A percentile compares a stretch with the other conserved stretches of the same genome.
Evolutionary conservation across 208 protist genomes (phyloP).

Genomic region (Kentomonas sorsogonicus): DNA sequence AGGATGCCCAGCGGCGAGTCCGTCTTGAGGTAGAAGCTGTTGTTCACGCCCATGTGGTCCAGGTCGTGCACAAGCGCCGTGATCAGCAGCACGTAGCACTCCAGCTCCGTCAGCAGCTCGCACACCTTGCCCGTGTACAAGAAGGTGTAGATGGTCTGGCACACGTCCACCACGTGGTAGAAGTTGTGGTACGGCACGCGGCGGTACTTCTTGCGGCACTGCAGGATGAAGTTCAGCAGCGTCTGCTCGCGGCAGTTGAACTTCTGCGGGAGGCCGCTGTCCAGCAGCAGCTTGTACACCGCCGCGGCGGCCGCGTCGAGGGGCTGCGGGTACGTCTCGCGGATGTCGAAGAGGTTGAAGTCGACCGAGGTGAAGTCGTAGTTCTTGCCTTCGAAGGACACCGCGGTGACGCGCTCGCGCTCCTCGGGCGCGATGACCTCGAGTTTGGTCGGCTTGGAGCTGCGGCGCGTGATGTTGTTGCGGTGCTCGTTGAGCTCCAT

Average conservation of each 20-base stretch:
- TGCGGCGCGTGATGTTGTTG: slow-evolving; percentile 12
- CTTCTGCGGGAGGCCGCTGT: slow-evolving; percentile 62
- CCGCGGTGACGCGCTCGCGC: slow-evolving; percentile 23
- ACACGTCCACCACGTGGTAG: slow-evolving; percentile 80
- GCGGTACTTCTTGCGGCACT: slow-evolving; percentile 77
- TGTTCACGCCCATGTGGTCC: slow-evolving; percentile 89
- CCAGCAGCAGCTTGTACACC: slow-evolving; percentile 42
- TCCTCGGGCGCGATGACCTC: slow-evolving; percentile 38
- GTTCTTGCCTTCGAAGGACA: slow-evolving; percentile 23
- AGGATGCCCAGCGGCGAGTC: slow-evolving; percentile 82
- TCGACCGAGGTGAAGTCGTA: slow-evolving; percentile 54
- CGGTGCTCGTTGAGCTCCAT: slow-evolving; percentile 61
- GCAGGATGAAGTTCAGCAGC: slow-evolving; percentile 76
- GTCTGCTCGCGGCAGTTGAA: slow-evolving; percentile 63
- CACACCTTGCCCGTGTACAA: slow-evolving; percentile 38
- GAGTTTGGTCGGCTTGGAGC: slow-evolving; percentile 12
- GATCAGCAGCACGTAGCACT: slow-evolving; percentile 76
- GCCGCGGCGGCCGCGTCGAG: slow-evolving; percentile 49
- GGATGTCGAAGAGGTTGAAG: slow-evolving; percentile 68
- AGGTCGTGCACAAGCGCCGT: slow-evolving; percentile 80
- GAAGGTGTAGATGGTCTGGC: slow-evolving; percentile 74
- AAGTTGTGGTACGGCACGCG: slow-evolving; percentile 87
- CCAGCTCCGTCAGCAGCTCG: slow-evolving; percentile 61
- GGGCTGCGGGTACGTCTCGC: slow-evolving; percentile 33
- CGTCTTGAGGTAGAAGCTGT: slow-evolving; percentile 87